phyloP scores from a whole-genome alignment of 2,329 filamentous ascomycete species.

The Aspergillus sergii region DNA sequence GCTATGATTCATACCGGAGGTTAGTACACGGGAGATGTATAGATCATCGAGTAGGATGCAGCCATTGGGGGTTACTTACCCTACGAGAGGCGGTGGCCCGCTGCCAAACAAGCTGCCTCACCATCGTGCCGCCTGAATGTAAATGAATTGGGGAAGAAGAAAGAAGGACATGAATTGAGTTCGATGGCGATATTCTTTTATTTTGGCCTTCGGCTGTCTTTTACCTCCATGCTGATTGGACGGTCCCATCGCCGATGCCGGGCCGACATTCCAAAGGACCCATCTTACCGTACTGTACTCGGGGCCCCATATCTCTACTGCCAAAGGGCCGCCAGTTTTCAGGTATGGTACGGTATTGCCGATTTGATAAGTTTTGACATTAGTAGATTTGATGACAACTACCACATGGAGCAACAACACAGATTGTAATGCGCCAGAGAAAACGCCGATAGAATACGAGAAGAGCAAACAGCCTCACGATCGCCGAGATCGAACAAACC shows the following conservation, averaged over 20 bases:
- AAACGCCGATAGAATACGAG: neutral
- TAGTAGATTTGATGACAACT: conserved; percentile 1
- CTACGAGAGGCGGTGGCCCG: conserved; percentile 40
- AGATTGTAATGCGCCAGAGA: neutral
- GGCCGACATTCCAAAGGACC: neutral
- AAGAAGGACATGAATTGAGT: neutral
- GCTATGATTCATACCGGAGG: conserved; percentile 21
- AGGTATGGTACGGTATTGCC: neutral
- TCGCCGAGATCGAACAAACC: neutral
- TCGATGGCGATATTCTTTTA: conserved; percentile 3
- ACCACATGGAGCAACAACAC: neutral
- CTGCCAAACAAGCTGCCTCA: conserved; percentile 45
- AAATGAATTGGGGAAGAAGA: conserved; percentile 1
- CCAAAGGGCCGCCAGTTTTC: neutral
- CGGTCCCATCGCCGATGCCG: conserved; percentile 7
- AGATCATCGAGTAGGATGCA: conserved; percentile 3
- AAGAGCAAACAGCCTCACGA: neutral
- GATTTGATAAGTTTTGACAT: neutral
- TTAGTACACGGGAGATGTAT: neutral
- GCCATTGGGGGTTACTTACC: conserved; percentile 28
- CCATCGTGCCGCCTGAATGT: conserved; percentile 31
- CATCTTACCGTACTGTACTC: conserved; percentile 5
- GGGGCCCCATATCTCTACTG: neutral
- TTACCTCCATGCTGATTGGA: conserved; percentile 11
- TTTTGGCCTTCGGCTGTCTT: neutral